Evolutionary conservation across 1,139 yeast species (phyloP).

Genomic region (Magnusiomyces suaveolens): DNA sequence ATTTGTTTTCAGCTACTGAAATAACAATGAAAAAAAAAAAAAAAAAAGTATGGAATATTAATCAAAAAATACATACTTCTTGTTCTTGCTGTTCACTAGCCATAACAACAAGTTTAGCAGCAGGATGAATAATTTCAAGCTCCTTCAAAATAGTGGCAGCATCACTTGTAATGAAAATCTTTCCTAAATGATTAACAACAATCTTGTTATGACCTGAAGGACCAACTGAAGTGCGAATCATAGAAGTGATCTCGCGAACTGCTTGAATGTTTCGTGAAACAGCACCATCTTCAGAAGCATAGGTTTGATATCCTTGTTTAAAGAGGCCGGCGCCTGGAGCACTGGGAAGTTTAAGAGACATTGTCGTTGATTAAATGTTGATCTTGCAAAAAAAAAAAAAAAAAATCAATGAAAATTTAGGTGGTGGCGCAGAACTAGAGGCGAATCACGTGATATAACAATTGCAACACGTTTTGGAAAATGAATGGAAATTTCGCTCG

Average conservation of each 20-base stretch:
- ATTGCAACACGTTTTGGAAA: too few species aligned
- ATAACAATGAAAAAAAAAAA: too few species aligned
- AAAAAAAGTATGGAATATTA: background rate
- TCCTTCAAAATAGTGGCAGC: slow-evolving; percentile 95
- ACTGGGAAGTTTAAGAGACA: slow-evolving; percentile 86
- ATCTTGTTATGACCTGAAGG: slow-evolving; percentile 97
- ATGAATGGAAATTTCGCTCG: too few species aligned
- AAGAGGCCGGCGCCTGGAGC: slow-evolving; percentile 91
- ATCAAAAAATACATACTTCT: slow-evolving; percentile 34
- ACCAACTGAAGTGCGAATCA: slow-evolving; percentile 91
- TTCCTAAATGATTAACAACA: slow-evolving; percentile 74
- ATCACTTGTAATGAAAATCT: slow-evolving; percentile 84
- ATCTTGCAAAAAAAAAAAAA: background rate
- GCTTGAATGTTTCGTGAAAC: slow-evolving; percentile 87
- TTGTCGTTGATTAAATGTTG: slow-evolving; percentile 25
- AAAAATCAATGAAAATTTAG: background rate
- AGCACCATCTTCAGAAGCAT: slow-evolving; percentile 88
- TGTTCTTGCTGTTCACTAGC: slow-evolving; percentile 94
- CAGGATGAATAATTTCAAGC: slow-evolving; percentile 92
- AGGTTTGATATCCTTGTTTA: slow-evolving; percentile 91
- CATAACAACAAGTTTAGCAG: slow-evolving; percentile 91
- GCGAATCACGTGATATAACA: too few species aligned
- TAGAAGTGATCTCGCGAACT: slow-evolving; percentile 81
- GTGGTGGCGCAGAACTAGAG: too few species aligned
- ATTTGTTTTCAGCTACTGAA: too few species aligned